These are phyloP conservation scores for Chrysopogon serrulatus DNA, from an alignment of 176 grass and related monocot species.

Conservation along the genomic window DNA sequence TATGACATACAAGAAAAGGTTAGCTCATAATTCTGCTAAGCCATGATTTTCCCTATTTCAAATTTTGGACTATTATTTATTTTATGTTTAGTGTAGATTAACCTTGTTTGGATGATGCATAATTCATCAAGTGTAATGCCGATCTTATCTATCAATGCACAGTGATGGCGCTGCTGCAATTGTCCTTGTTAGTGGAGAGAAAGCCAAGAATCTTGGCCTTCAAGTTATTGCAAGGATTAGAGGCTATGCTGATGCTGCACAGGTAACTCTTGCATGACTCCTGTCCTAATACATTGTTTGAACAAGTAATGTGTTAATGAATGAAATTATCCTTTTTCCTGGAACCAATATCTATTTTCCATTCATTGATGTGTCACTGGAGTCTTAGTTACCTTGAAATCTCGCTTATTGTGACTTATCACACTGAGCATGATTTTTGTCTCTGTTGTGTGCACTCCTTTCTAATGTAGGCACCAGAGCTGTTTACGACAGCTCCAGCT, in stretches of 20 bases:
- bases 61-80: neutral
- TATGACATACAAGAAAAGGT: neutral
- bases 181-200: constrained; percentile 82
- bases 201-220: constrained; percentile 75
- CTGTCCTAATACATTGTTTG: neutral
- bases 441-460: neutral
- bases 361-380: neutral
- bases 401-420: neutral
- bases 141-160: constrained; percentile 15
- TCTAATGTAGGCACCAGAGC: constrained; percentile 75
- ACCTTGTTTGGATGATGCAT: neutral
- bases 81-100: neutral
- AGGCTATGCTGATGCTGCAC: constrained; percentile 85
- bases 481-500: constrained; percentile 85
- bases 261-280: constrained; percentile 42
- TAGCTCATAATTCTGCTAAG: neutral
- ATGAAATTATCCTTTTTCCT: neutral
- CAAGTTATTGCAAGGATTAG: constrained; percentile 84
- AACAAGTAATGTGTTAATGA: neutral
- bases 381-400: neutral
- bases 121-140: neutral
- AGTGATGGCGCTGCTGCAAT: constrained; percentile 95
- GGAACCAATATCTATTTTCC: neutral
- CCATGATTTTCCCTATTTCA: neutral
- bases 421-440: neutral